Evolutionary conservation across 345 rosid genomes (phyloP), one percentile per base, ranked within the genome.

Genomic region (Lepidium aucheri): DNA sequence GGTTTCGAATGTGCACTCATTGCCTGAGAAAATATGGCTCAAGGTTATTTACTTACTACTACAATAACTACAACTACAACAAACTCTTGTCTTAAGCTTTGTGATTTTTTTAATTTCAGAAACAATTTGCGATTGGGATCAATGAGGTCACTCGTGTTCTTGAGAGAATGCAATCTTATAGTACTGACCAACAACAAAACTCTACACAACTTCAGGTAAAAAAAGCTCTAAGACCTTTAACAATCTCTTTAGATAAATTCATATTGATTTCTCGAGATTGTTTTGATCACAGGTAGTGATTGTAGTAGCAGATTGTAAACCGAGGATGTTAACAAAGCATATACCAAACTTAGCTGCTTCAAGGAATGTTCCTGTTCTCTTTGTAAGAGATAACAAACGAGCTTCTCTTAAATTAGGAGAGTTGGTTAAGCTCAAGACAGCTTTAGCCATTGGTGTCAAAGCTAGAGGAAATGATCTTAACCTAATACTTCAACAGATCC

Each of bases 61-160:
- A 28, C 32, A 26, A 26, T 6, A 5, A 28, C 32, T 28, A 0
- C 1, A 28, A 18, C 46, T 13, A 2, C n/a, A n/a, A n/a, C n/a
- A n/a, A n/a, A n/a, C n/a, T n/a, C 42, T 54, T 4, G 38, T 28
- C 32, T 28, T 28, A 28, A 28, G 32, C 32, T 28, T 28, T 28
- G 5, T 28, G 7, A 4, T 28, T 28, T 28, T 3, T 28, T 4
- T 56, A 5, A n/a, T 22, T 47, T 17, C 65, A 87, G 97, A 89
- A 82, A 84, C 90, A 83, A 85, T 78, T 90, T 44, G 80, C 97
- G 4, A 74, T 90, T 68, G 97, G 97, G 60, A 84, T 87, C 60
- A 90, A 90, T 61, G 97, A 90, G 47, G 95, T 90, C n/a, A 86
- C 92, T 3, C 90, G 92, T 45, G 73, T 61, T 65, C 87, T 90